Evolutionary conservation across 192 early-diverging fungal species (phyloP).

Genomic region (Mycoemilia scoparia): DNA sequence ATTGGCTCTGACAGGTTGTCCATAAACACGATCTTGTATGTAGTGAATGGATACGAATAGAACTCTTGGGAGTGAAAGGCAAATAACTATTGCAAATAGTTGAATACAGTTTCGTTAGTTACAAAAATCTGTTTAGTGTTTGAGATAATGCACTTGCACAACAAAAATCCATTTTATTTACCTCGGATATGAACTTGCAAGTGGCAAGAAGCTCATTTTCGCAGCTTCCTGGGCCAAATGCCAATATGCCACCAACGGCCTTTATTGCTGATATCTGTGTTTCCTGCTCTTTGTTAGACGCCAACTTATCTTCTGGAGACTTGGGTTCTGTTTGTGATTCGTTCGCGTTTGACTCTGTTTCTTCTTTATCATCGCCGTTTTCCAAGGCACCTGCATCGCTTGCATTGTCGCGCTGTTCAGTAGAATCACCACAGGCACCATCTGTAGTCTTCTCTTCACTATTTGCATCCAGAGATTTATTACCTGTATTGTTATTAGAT

Average conservation of each 20-base stretch:
- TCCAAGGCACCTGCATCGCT: neutral
- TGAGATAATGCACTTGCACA: conserved; percentile 15
- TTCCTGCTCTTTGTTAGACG: conserved; percentile 6
- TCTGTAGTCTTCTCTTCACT: neutral
- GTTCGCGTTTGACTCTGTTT: neutral
- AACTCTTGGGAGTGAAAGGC: conserved; percentile 76
- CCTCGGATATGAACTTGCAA: conserved; percentile 35
- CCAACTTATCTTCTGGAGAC: conserved; percentile 1
- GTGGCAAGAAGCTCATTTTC: conserved; percentile 43
- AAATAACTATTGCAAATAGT: conserved; percentile 20
- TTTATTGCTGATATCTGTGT: conserved; percentile 11
- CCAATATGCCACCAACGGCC: conserved; percentile 43
- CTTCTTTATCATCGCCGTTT: neutral
- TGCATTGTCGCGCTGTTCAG: neutral
- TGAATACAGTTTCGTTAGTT: neutral
- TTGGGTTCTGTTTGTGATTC: neutral
- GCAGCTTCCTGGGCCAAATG: conserved; percentile 45
- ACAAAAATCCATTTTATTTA: too few relatives aligned
- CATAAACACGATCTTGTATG: conserved; percentile 78
- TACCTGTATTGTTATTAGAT: neutral
- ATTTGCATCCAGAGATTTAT: neutral
- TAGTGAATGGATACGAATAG: conserved; percentile 69
- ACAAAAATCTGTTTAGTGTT: neutral
- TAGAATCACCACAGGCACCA: neutral
- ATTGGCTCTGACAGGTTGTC: conserved; percentile 51